These are phyloP conservation scores for Geotrichum histeridarum DNA, from an alignment of 1,139 yeast genomes.

Conservation along the genomic window DNA sequence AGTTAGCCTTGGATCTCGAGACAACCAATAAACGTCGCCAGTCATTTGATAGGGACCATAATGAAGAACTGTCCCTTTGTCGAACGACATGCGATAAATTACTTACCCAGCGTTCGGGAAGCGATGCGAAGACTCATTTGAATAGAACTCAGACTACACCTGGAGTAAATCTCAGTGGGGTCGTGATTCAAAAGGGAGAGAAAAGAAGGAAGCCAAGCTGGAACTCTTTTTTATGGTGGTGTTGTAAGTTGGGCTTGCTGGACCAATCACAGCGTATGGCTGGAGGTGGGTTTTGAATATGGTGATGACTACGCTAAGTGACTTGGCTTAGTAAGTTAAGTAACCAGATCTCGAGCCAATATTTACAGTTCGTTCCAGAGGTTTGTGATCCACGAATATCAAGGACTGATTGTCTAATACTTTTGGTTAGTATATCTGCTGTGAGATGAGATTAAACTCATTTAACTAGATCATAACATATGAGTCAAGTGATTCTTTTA, in stretches of 20 bases:
- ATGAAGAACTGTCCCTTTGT: not conserved
- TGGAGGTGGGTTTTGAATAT: too few relatives aligned
- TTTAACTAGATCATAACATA: not conserved
- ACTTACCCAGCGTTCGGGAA: slow-evolving; percentile 28
- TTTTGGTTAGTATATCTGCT: too few relatives aligned
- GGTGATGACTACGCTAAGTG: too few relatives aligned
- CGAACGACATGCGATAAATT: not conserved
- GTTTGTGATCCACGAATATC: too few relatives aligned
- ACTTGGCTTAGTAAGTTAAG: too few relatives aligned
- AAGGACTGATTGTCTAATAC: too few relatives aligned
- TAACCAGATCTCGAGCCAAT: too few relatives aligned
- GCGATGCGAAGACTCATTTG: slow-evolving; percentile 32
- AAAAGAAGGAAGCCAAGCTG: not conserved
- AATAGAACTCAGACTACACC: not conserved
- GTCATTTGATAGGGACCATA: too few relatives aligned
- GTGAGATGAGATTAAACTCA: too few relatives aligned
- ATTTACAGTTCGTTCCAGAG: too few relatives aligned
- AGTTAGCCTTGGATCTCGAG: not conserved
- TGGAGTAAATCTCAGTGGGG: not conserved
- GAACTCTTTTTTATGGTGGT: not conserved
- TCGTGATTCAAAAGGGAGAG: slow-evolving; percentile 2
- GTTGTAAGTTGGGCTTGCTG: not conserved
- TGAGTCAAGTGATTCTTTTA: not conserved
- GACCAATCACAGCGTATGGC: not conserved
- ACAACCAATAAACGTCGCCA: too few relatives aligned